phyloP scores from a whole-genome alignment of 225 moss, liverwort and hornwort genomes.

The Pseudoscleropodium purum region DNA sequence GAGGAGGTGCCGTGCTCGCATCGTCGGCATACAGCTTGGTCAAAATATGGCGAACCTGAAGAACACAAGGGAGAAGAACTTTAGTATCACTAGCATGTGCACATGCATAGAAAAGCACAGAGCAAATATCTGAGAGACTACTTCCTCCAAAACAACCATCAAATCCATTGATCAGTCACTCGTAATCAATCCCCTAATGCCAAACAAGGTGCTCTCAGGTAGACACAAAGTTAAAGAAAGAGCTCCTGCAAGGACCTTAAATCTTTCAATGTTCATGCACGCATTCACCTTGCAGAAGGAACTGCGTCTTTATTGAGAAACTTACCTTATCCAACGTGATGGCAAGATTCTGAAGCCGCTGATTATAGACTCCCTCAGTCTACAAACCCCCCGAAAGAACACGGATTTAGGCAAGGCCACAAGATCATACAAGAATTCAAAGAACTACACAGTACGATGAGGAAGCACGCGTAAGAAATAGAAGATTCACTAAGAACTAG shows the following conservation, averaged over 20 bases:
- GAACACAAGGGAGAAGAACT: neutral
- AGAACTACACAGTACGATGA: neutral
- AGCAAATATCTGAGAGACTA: neutral
- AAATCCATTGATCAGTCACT: neutral
- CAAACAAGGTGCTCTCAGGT: neutral
- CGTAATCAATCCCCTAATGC: neutral
- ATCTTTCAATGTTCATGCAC: neutral
- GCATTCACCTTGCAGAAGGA: neutral
- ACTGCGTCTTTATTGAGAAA: neutral
- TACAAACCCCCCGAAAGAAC: slow-evolving; percentile 12
- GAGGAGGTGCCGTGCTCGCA: slow-evolving; percentile 72
- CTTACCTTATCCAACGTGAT: slow-evolving; percentile 97
- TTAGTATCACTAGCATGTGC: neutral
- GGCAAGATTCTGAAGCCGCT: slow-evolving; percentile 92
- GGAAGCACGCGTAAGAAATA: neutral
- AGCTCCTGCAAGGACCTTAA: neutral
- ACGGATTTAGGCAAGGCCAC: neutral
- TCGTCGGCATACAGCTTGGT: slow-evolving; percentile 45
- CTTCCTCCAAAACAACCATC: neutral
- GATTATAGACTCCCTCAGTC: slow-evolving; percentile 96
- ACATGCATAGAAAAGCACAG: neutral
- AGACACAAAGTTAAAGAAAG: neutral
- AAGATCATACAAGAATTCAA: neutral
- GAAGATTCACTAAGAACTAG: neutral
- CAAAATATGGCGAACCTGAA: slow-evolving; percentile 74